phyloP scores from a whole-genome alignment of 208 protist genomes.

The Crithidia brevicula region DNA sequence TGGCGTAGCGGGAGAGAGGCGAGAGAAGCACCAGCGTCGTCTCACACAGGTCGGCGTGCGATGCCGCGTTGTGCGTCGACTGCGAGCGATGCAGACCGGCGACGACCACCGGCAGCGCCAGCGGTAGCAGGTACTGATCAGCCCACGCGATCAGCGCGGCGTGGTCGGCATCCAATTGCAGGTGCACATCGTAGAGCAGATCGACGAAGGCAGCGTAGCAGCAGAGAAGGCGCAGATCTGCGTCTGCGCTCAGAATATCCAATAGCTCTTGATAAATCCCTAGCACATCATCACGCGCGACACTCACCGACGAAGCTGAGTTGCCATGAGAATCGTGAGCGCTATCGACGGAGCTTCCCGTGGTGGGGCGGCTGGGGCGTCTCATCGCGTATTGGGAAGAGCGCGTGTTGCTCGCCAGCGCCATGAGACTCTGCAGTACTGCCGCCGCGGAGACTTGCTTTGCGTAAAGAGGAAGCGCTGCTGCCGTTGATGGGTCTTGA shows the following conservation, averaged over 20 bases:
- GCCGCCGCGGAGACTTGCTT: conserved; percentile 11
- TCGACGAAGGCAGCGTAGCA: conserved; percentile 61
- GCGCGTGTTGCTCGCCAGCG: conserved; percentile 3
- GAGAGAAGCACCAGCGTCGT: conserved; percentile 57
- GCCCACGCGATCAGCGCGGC: conserved; percentile 42
- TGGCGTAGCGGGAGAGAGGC: conserved; percentile 43
- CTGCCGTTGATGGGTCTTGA: conserved; percentile 1
- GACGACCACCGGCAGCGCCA: conserved; percentile 41
- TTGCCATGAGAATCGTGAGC: too few species aligned
- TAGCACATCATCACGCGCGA: conserved; percentile 4
- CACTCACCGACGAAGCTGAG: too few species aligned
- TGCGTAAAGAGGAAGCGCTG: conserved; percentile 16
- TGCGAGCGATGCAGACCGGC: conserved; percentile 36
- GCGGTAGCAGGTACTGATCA: conserved; percentile 37
- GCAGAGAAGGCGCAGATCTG: conserved; percentile 60
- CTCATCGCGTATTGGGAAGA: neutral
- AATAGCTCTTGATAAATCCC: conserved; percentile 21
- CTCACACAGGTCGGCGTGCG: conserved; percentile 69
- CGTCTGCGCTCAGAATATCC: conserved; percentile 41
- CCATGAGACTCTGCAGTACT: conserved; percentile 18
- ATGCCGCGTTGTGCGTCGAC: conserved; percentile 39
- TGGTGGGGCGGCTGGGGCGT: neutral
- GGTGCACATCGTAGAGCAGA: conserved; percentile 46
- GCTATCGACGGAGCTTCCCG: too few species aligned
- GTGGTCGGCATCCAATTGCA: conserved; percentile 30